A percentile compares a stretch with the other conserved stretches of the same genome.
Evolutionary conservation across 805 yeast genomes (phyloP).

Genomic region (Teunomyces stri): DNA sequence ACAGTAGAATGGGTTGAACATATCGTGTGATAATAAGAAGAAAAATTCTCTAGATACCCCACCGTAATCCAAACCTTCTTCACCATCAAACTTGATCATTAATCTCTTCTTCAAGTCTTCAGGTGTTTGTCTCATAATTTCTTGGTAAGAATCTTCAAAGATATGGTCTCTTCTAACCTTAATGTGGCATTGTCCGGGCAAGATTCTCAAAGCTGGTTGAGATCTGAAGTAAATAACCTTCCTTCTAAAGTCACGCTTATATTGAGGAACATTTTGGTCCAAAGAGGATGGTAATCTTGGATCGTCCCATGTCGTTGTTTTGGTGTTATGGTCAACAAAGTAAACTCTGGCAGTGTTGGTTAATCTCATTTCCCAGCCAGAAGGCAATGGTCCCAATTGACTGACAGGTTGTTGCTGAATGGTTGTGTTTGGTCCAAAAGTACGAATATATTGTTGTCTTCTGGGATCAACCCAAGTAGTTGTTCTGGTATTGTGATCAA

Average conservation of each 20-base stretch:
- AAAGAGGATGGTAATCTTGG: slow-evolving; percentile 96
- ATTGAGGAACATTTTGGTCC: slow-evolving; percentile 98
- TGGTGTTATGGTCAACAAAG: slow-evolving; percentile 98
- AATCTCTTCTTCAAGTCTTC: slow-evolving; percentile 96
- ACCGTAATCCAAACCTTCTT: slow-evolving; percentile 99
- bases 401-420: slow-evolving; percentile 98
- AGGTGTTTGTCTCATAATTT: slow-evolving; percentile 97
- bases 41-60: slow-evolving; percentile 98
- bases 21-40: slow-evolving; percentile 93
- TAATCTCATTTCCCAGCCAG: slow-evolving; percentile 99
- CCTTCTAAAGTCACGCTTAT: slow-evolving; percentile 97
- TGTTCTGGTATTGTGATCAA: slow-evolving; percentile 98
- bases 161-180: slow-evolving; percentile 96
- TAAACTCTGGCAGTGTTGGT: slow-evolving; percentile 98
- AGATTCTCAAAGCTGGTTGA: slow-evolving; percentile 93
- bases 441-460: slow-evolving; percentile 96
- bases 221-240: slow-evolving; percentile 96
- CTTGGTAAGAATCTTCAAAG: slow-evolving; percentile 97
- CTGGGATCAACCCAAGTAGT: slow-evolving; percentile 99
- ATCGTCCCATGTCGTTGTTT: slow-evolving; percentile 99
- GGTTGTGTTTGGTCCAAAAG: slow-evolving; percentile 86
- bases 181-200: slow-evolving; percentile 98
- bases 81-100: slow-evolving; percentile 98
- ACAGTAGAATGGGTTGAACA: slow-evolving; percentile 98
- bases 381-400: slow-evolving; percentile 95